Percentiles rank a stretch among this genome's conserved stretches.
phyloP scores from a whole-genome alignment of 768 basidiomycete genomes.

The Rhodotorula sphaerocarpa region DNA sequence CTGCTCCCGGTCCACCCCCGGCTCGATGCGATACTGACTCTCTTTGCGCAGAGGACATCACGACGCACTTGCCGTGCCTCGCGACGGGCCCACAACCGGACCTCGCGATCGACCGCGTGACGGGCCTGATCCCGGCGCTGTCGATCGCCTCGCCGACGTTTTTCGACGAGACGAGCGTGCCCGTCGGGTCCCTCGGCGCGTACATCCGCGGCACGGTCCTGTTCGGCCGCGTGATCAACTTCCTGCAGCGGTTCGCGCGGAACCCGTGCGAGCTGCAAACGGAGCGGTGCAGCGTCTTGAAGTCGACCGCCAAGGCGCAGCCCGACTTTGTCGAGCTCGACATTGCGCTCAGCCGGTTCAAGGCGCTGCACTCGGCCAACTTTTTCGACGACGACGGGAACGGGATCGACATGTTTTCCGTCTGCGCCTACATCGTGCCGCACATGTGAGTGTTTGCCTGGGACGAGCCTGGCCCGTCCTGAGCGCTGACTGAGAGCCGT shows the following conservation, averaged over 20 bases:
- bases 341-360: constrained; percentile 26
- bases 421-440: constrained; percentile 27
- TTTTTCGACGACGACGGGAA: constrained; percentile 20
- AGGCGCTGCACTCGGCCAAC: constrained; percentile 15
- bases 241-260: constrained; percentile 22
- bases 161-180: constrained; percentile 15
- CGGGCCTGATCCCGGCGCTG: constrained; percentile 13
- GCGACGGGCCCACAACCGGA: constrained; percentile 4
- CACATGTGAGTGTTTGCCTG: constrained; percentile 22
- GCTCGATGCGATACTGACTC: not conserved
- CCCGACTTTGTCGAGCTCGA: constrained; percentile 29
- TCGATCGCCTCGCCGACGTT: constrained; percentile 11
- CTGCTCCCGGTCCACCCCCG: not conserved
- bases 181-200: constrained; percentile 26
- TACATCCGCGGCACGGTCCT: constrained; percentile 32
- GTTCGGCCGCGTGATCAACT: constrained; percentile 33
- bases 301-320: not conserved
- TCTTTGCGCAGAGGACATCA: constrained; percentile 14
- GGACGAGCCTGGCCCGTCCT: not conserved
- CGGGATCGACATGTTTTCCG: constrained; percentile 24
- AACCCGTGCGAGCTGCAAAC: not conserved
- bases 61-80: constrained; percentile 22
- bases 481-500: too few species aligned
- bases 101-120: constrained; percentile 6
- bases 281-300: constrained; percentile 2